A percentile compares a stretch with the other conserved stretches of the same genome.
These are phyloP conservation scores for Rutstroemia sp. DNA, from an alignment of 2,329 filamentous ascomycete species.

Conservation along the genomic window DNA sequence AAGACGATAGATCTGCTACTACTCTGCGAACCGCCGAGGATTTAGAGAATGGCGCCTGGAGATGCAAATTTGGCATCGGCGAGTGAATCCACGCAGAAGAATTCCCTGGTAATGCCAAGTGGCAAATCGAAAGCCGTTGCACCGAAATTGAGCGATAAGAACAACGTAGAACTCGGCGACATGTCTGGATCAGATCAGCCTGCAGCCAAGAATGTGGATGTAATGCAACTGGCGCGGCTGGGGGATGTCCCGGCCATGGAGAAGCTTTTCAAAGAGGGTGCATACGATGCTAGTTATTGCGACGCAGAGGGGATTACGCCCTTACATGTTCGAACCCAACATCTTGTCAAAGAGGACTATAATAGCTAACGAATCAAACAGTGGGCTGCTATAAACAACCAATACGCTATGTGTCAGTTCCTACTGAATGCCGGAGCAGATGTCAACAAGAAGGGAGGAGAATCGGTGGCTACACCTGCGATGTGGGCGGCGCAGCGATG, in stretches of 20 bases:
- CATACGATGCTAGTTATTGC: constrained; percentile 72
- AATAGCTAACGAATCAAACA: constrained; percentile 33
- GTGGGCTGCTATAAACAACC: constrained; percentile 99
- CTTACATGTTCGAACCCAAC: constrained; percentile 62
- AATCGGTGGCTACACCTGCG: constrained; percentile 85
- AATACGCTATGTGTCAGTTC: constrained; percentile 95
- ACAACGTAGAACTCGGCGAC: constrained; percentile 30
- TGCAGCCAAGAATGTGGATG: constrained; percentile 55
- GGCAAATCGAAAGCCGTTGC: constrained; percentile 46
- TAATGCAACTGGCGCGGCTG: constrained; percentile 90
- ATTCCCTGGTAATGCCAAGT: constrained; percentile 43
- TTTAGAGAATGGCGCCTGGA: constrained; percentile 17
- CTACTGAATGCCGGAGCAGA: constrained; percentile 72
- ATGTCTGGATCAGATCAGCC: constrained; percentile 22
- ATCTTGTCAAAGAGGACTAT: not conserved
- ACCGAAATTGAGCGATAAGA: constrained; percentile 44
- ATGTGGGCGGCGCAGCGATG: constrained; percentile 97
- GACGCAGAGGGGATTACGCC: constrained; percentile 95
- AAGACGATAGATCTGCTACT: not conserved
- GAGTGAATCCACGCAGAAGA: constrained; percentile 17
- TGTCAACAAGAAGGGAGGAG: constrained; percentile 91
- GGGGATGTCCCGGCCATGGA: constrained; percentile 84
- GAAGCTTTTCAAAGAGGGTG: constrained; percentile 77
- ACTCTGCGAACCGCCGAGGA: not conserved
- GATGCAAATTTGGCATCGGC: constrained; percentile 15